Conservation (phyloP, 305 asterid genomes). For the Solanum hybrid region DNA sequence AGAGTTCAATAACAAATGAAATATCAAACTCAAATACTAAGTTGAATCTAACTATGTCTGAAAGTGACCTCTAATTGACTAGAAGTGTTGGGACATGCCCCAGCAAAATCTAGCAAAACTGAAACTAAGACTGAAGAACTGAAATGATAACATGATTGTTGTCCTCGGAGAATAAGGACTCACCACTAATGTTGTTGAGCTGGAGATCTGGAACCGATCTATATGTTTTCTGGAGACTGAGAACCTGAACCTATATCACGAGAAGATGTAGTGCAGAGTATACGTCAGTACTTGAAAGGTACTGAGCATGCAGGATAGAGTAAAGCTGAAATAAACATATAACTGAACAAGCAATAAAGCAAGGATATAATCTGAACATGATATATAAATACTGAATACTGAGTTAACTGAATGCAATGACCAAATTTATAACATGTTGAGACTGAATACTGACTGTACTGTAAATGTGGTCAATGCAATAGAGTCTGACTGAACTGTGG, state of each 20-base stretch:
- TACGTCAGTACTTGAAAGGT: background rate
- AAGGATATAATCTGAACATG: background rate
- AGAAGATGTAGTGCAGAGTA: background rate
- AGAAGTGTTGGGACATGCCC: background rate
- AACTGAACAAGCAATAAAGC: background rate
- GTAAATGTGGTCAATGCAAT: background rate
- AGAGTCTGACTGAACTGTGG: too few relatives aligned
- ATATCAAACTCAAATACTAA: background rate
- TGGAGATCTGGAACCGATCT: background rate
- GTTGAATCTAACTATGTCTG: background rate
- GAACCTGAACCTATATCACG: background rate
- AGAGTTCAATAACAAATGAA: background rate
- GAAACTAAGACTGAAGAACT: background rate
- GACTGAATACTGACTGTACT: background rate
- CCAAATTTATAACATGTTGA: background rate
- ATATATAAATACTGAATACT: too few relatives aligned
- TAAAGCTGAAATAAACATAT: too few relatives aligned
- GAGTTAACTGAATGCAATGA: background rate
- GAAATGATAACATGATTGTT: background rate
- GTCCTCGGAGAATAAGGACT: background rate
- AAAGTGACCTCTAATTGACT: background rate
- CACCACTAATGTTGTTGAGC: background rate
- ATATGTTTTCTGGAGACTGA: background rate
- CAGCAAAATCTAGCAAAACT: background rate
- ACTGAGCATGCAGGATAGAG: background rate